Evolutionary conservation across 345 rosid species (phyloP), one percentile per base, ranked within the genome.

Genomic region (Clausena lansium): DNA sequence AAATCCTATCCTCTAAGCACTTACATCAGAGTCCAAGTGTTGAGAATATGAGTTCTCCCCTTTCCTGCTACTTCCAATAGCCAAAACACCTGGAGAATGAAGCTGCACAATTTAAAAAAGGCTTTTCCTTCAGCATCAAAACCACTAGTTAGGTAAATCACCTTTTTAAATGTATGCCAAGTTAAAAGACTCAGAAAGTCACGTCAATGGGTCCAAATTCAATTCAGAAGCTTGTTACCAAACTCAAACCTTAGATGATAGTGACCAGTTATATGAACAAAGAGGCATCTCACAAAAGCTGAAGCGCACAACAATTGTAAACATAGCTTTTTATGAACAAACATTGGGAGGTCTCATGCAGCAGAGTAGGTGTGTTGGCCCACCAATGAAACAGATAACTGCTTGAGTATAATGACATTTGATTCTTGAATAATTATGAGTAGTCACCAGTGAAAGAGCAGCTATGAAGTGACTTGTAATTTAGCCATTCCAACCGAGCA

Each of bases 1-100:
- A 50, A 70, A 75, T 69, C 33, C 55, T 27, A 59, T 62, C n/a
- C 28, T 22, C 4, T 65, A 7, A 24, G 50, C 52, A 80, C 97
- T 88, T 88, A 92, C 97, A 89, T 96, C 98, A 68, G 98, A 89
- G 83, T 94, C 99, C 82, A 96, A 84, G 85, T 94, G 99, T 88
- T 96, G 99, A 24, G 98, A 96, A 80, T 94, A 96, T n/a, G 99
- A 96, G 85, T 90, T 96, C 83, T 96, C 99, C 81, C 97, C 99
- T 88, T 94, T 96, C 87, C 80, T 86, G 87, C 99, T 96, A 81
- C 99, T 94, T 80, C 98, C 98, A 81, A 96, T 92, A 25, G 98
- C 92, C 92, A 96, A 87, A 84, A 88, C 98, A 81, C 95, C 98
- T 73, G 97, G 97, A 25, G 99, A 96, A 60, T 89, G 98, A 79